phyloP scores from a whole-genome alignment of 2,329 filamentous ascomycete species.

The Cadophora luteo-olivacea region DNA sequence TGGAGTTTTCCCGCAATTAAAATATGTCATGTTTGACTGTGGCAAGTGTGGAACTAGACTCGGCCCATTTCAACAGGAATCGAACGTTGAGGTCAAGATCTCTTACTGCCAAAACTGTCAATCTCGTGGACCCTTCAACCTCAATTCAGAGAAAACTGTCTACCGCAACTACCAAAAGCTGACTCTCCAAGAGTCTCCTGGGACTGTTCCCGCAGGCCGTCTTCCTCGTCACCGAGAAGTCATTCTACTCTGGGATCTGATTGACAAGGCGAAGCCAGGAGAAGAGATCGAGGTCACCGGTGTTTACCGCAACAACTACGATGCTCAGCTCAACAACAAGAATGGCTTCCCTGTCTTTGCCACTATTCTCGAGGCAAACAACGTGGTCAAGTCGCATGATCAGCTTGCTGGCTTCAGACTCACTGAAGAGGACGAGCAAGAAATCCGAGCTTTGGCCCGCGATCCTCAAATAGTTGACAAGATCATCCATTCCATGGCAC shows the following conservation, averaged over 20 bases:
- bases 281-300: conserved; percentile 98
- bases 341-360: conserved; percentile 99
- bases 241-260: conserved; percentile 94
- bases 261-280: conserved; percentile 94
- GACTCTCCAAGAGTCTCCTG: conserved; percentile 95
- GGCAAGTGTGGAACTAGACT: conserved; percentile 90
- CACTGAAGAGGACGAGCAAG: conserved; percentile 91
- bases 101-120: conserved; percentile 97
- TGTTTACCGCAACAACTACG: conserved; percentile 97
- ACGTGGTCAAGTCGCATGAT: conserved; percentile 95
- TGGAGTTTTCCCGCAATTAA: conserved; percentile 96
- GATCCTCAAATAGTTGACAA: conserved; percentile 94
- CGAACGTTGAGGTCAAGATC: conserved; percentile 94
- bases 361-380: conserved; percentile 96
- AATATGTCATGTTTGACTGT: conserved; percentile 99
- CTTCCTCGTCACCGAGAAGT: conserved; percentile 93
- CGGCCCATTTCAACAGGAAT: conserved; percentile 96
- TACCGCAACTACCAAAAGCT: conserved; percentile 99
- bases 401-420: conserved; percentile 95
- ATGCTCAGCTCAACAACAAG: conserved; percentile 96
- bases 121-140: conserved; percentile 89
- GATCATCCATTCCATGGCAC: conserved; percentile 90
- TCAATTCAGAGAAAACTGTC: conserved; percentile 97
- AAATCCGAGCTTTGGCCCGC: conserved; percentile 85
- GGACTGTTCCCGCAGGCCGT: conserved; percentile 94